phyloP scores from a whole-genome alignment of 495 filamentous ascomycete species.

The Xanthoparmelia taractica region DNA sequence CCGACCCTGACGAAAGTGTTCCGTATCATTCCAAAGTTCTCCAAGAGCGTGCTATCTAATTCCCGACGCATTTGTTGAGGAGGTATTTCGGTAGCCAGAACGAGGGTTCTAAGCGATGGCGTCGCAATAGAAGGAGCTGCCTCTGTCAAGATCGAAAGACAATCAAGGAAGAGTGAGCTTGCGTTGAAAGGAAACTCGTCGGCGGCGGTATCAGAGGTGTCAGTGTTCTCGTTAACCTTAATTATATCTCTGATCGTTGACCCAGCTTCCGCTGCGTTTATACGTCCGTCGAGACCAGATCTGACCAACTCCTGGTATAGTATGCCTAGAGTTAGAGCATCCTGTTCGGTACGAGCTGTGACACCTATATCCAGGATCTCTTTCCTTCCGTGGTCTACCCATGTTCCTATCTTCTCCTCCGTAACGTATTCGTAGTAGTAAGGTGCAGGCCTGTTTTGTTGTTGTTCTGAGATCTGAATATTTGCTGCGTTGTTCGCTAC shows the following conservation, averaged over 20 bases:
- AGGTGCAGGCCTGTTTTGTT: constrained; percentile 21
- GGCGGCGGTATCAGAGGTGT: constrained; percentile 29
- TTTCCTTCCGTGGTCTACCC: constrained; percentile 43
- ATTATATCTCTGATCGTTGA: constrained; percentile 65
- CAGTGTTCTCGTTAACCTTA: constrained; percentile 41
- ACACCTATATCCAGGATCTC: constrained; percentile 40
- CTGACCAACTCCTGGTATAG: constrained; percentile 81
- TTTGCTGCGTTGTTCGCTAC: constrained; percentile 23
- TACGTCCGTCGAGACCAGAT: constrained; percentile 58
- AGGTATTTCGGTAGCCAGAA: constrained; percentile 64
- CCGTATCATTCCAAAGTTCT: constrained; percentile 70
- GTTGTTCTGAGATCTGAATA: constrained; percentile 21
- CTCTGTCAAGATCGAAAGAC: constrained; percentile 65
- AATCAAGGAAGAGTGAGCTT: constrained; percentile 70
- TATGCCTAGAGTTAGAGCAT: constrained; percentile 55
- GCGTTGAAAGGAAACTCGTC: constrained; percentile 45
- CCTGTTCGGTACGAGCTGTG: constrained; percentile 53
- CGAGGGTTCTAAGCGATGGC: constrained; percentile 42
- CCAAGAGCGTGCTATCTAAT: constrained; percentile 69
- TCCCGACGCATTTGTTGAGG: constrained; percentile 66
- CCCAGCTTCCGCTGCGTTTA: constrained; percentile 64
- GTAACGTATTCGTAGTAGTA: constrained; percentile 55
- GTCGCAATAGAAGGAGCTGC: constrained; percentile 46
- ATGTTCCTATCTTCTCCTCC: constrained; percentile 40
- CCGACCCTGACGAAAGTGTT: constrained; percentile 73